phyloP scores from a whole-genome alignment of 345 rosid genomes.

The Acer campestre region DNA sequence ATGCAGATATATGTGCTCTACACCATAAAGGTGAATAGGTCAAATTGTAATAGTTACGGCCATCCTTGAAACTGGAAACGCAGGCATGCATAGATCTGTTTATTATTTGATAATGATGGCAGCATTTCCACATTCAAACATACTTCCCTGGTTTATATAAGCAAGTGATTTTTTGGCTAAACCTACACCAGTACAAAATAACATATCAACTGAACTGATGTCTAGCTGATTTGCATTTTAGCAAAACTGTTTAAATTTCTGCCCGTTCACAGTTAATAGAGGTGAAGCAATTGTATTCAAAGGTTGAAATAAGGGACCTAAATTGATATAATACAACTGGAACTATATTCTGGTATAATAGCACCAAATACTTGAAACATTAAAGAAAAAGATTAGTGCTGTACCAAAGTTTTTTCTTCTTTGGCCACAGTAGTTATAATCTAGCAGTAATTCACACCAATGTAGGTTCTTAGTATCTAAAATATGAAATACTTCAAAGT shows the following conservation, averaged over 20 bases:
- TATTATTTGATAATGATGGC: background rate
- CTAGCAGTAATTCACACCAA: background rate
- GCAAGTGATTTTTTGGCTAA: background rate
- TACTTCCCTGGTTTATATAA: background rate
- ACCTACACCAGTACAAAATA: background rate
- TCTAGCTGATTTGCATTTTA: background rate
- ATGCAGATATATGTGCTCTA: background rate
- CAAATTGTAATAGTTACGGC: background rate
- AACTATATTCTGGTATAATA: background rate
- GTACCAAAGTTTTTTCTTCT: background rate
- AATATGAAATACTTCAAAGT: background rate
- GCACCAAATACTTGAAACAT: background rate
- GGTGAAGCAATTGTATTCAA: background rate
- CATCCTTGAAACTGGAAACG: background rate
- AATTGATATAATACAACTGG: constrained; percentile 4
- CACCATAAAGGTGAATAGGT: background rate
- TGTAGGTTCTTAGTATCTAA: background rate
- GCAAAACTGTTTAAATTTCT: background rate
- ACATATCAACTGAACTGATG: background rate
- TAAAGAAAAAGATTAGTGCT: background rate
- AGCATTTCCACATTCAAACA: background rate
- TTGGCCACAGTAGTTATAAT: background rate
- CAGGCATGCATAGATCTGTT: background rate
- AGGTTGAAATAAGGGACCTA: background rate
- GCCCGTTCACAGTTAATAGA: background rate